Evolutionary conservation across 2,329 filamentous ascomycete genomes (phyloP).

Genomic region (Nakataea oryzae): DNA sequence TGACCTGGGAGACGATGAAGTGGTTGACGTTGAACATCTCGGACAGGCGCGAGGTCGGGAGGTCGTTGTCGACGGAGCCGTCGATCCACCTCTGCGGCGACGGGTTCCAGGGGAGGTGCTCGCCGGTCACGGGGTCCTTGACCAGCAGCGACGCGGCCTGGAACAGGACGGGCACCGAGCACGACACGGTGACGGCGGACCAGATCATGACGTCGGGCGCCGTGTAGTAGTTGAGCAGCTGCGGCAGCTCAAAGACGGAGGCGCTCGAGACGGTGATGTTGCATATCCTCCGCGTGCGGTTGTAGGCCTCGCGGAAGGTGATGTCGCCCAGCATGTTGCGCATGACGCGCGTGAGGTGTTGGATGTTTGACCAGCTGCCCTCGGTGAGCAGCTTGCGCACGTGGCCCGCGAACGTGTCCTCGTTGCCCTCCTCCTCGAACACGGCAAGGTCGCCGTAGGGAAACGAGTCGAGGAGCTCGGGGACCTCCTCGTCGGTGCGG

Average conservation of each 20-base stretch:
- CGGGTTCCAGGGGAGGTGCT: slow-evolving; percentile 74
- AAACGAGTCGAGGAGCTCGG: slow-evolving; percentile 56
- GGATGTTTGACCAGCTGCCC: slow-evolving; percentile 77
- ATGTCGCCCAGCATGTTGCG: slow-evolving; percentile 70
- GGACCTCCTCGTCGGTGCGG: slow-evolving; percentile 68
- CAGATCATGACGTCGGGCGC: slow-evolving; percentile 92
- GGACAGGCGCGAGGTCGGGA: slow-evolving; percentile 79
- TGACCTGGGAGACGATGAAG: slow-evolving; percentile 95
- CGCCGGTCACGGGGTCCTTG: slow-evolving; percentile 73
- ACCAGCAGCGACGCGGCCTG: slow-evolving; percentile 67
- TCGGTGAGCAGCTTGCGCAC: slow-evolving; percentile 67
- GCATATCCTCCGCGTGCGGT: slow-evolving; percentile 80
- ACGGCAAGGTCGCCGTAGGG: slow-evolving; percentile 73
- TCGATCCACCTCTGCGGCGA: slow-evolving; percentile 83
- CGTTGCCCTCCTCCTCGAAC: slow-evolving; percentile 53
- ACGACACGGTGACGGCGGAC: slow-evolving; percentile 94
- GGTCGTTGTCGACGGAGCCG: slow-evolving; percentile 86
- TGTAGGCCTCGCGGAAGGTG: slow-evolving; percentile 93
- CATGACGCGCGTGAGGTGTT: slow-evolving; percentile 74
- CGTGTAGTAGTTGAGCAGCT: slow-evolving; percentile 84
- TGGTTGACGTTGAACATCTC: slow-evolving; percentile 99
- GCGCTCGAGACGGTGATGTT: slow-evolving; percentile 91
- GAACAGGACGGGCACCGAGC: slow-evolving; percentile 83
- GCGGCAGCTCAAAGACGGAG: slow-evolving; percentile 75
- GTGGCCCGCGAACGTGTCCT: slow-evolving; percentile 57